phyloP scores from a whole-genome alignment of 1,284 basidiomycete species.

The Mycena citricolor region DNA sequence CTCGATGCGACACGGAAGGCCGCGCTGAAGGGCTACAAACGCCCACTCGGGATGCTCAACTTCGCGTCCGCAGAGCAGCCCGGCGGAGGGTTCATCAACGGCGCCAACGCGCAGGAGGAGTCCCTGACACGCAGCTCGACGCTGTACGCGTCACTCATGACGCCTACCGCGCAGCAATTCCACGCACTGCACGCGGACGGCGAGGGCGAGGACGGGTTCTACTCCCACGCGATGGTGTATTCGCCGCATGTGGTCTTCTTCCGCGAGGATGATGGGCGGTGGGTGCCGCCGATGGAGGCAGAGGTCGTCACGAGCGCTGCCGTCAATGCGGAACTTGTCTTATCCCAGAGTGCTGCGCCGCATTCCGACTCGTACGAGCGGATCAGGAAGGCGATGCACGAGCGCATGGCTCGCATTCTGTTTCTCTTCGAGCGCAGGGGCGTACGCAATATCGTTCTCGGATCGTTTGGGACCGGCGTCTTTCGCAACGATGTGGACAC shows the following conservation, averaged over 20 bases:
- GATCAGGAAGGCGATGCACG: constrained; percentile 58
- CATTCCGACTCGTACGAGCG: constrained; percentile 39
- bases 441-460: constrained; percentile 57
- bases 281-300: constrained; percentile 52
- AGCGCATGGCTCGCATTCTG: constrained; percentile 66
- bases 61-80: constrained; percentile 70
- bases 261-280: constrained; percentile 55
- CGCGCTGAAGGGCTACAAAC: neutral
- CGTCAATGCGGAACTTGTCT: constrained; percentile 53
- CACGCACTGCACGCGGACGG: constrained; percentile 51
- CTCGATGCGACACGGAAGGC: constrained; percentile 12
- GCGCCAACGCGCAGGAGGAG: constrained; percentile 73
- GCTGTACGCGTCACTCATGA: constrained; percentile 57
- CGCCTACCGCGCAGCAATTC: constrained; percentile 49
- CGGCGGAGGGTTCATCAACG: constrained; percentile 65
- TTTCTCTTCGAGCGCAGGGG: constrained; percentile 59
- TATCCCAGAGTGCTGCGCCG: constrained; percentile 26
- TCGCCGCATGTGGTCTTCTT: constrained; percentile 56
- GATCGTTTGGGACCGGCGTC: constrained; percentile 73
- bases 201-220: constrained; percentile 52
- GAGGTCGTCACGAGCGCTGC: constrained; percentile 67
- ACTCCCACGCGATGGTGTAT: constrained; percentile 67
- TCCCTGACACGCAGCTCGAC: constrained; percentile 68
- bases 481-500: constrained; percentile 59
- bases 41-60: constrained; percentile 51